Conservation (phyloP, 2,329 filamentous ascomycete species). For the Neonectria neomacrospora region DNA sequence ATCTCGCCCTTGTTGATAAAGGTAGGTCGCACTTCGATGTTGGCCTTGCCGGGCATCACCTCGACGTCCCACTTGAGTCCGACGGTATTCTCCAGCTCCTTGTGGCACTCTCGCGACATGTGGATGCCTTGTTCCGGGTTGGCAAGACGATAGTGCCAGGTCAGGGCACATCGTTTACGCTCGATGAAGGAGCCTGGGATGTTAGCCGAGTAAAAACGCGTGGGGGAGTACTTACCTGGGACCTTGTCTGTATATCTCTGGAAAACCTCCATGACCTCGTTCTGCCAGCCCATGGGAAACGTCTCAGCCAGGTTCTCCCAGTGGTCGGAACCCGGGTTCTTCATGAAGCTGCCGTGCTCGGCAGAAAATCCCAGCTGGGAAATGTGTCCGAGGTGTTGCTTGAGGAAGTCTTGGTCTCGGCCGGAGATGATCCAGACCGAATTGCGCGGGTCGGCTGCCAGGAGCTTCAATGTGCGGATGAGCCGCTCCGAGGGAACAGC, state of each 20-base stretch:
- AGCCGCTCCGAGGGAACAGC: conserved; percentile 89
- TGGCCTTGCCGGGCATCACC: conserved; percentile 96
- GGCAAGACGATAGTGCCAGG: conserved; percentile 95
- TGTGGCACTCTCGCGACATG: conserved; percentile 83
- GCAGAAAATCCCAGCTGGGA: conserved; percentile 90
- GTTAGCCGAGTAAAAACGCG: conserved; percentile 18
- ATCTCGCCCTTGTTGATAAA: conserved; percentile 99
- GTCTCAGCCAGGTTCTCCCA: conserved; percentile 93
- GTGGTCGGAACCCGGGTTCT: conserved; percentile 76
- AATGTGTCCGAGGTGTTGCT: conserved; percentile 93
- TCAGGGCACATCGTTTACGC: conserved; percentile 91
- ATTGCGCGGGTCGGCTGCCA: conserved; percentile 84
- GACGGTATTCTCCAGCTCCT: conserved; percentile 81
- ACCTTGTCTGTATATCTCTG: conserved; percentile 89
- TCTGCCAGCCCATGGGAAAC: conserved; percentile 93
- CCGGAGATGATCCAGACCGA: conserved; percentile 99
- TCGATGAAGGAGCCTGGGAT: conserved; percentile 85
- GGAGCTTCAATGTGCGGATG: conserved; percentile 79
- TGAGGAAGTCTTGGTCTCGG: conserved; percentile 89
- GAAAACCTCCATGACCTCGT: conserved; percentile 85
- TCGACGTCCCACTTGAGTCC: conserved; percentile 88
- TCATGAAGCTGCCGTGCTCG: conserved; percentile 96
- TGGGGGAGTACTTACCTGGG: conserved; percentile 67
- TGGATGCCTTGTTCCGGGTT: conserved; percentile 86
- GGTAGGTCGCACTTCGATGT: conserved; percentile 93